Percentiles rank a stretch among this genome's conserved stretches.
Conservation (phyloP, 1,139 yeast species). For the Taphrina betulina region DNA sequence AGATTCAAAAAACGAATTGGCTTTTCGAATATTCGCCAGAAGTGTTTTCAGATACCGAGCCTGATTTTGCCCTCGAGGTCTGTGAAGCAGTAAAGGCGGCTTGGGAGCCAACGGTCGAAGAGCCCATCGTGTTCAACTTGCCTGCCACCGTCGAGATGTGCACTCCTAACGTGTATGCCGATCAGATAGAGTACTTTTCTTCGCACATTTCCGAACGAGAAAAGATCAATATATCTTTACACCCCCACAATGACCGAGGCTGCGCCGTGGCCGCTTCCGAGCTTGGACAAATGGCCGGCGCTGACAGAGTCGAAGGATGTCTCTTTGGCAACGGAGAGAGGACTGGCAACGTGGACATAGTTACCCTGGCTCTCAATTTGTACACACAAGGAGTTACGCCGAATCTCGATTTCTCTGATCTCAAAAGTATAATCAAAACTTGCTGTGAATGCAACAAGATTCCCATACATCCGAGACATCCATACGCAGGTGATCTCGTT, state of each 20-base stretch:
- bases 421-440: constrained; percentile 74
- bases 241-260: constrained; percentile 95
- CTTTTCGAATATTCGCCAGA: constrained; percentile 92
- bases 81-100: constrained; percentile 95
- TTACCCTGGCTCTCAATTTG: constrained; percentile 85
- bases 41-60: constrained; percentile 84
- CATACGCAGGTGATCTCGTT: constrained; percentile 94
- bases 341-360: constrained; percentile 95
- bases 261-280: constrained; percentile 98
- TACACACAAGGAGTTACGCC: constrained; percentile 94
- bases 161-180: constrained; percentile 92
- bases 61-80: constrained; percentile 76
- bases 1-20: constrained; percentile 73
- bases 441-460: constrained; percentile 94
- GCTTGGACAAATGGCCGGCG: constrained; percentile 90
- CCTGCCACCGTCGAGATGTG: constrained; percentile 99
- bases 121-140: constrained; percentile 88
- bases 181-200: constrained; percentile 88
- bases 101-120: constrained; percentile 82
- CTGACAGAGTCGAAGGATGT: constrained; percentile 97
- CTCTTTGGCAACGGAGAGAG: constrained; percentile 97
- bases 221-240: constrained; percentile 82
- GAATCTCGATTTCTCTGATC: constrained; percentile 79
- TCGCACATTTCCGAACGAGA: constrained; percentile 78
- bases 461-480: constrained; percentile 90